These are phyloP conservation scores for Eucalyptus cloeziana DNA, from an alignment of 345 rosid species.

Conservation along the genomic window DNA sequence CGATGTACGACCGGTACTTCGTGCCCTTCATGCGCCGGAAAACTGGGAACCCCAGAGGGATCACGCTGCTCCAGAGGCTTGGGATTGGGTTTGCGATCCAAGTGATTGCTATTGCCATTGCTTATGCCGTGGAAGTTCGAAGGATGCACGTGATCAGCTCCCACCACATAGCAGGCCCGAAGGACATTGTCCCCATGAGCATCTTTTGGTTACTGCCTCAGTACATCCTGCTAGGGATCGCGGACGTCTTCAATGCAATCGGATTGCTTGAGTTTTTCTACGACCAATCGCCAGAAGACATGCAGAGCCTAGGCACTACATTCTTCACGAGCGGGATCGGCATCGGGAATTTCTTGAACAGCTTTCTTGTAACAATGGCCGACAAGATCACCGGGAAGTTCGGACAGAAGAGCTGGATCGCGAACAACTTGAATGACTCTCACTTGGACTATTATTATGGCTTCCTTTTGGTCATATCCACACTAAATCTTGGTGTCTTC, in stretches of 20 bases:
- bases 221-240: constrained; percentile 61
- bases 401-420: constrained; percentile 77
- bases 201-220: constrained; percentile 83
- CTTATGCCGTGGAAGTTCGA: constrained; percentile 56
- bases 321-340: constrained; percentile 91
- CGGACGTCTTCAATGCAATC: constrained; percentile 72
- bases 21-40: constrained; percentile 65
- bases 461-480: constrained; percentile 52
- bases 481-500: constrained; percentile 51
- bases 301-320: constrained; percentile 92
- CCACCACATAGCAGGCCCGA: constrained; percentile 20
- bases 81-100: constrained; percentile 79
- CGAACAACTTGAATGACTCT: constrained; percentile 64
- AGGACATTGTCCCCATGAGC: constrained; percentile 67
- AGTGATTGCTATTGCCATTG: constrained; percentile 52
- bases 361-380: constrained; percentile 67
- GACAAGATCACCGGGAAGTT: constrained; percentile 41
- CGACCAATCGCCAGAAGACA: constrained; percentile 81
- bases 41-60: constrained; percentile 77
- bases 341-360: constrained; percentile 72
- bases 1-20: constrained; percentile 67
- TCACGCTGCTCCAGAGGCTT: constrained; percentile 67
- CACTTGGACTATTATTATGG: constrained; percentile 83
- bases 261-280: constrained; percentile 83
- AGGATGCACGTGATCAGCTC: constrained; percentile 41